phyloP scores from a whole-genome alignment of 169 alveolate species.

The Eimeria acervulina region DNA sequence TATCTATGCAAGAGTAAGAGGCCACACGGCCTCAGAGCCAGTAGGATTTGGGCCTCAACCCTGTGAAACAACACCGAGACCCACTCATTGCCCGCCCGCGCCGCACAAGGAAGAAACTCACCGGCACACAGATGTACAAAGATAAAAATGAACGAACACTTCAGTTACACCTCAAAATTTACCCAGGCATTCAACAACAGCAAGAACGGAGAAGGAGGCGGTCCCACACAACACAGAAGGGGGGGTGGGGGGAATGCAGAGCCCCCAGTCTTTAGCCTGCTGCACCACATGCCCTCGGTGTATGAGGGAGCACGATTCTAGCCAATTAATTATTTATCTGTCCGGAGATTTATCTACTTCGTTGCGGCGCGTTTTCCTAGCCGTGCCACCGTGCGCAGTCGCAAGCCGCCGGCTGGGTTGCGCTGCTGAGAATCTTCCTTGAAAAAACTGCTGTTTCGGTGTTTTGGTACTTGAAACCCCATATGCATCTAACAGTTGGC shows the following conservation, averaged over 20 bases:
- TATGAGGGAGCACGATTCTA: not conserved
- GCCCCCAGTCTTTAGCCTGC: not conserved
- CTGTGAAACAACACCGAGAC: conserved; percentile 32
- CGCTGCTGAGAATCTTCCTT: not conserved
- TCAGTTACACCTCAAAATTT: not conserved
- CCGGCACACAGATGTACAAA: not conserved
- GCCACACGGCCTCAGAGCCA: not conserved
- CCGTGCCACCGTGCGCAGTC: not conserved
- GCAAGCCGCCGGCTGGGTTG: not conserved
- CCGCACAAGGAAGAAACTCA: not conserved
- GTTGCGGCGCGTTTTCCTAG: not conserved
- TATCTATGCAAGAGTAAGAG: not conserved
- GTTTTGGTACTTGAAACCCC: not conserved
- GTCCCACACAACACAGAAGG: not conserved
- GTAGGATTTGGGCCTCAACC: not conserved
- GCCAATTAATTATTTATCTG: not conserved
- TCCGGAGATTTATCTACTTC: not conserved
- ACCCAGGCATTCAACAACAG: conserved; percentile 12
- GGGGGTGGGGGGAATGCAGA: conserved; percentile 33
- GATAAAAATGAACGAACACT: not conserved
- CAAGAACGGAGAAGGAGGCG: not conserved
- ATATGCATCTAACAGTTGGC: not conserved
- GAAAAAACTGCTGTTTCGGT: not conserved
- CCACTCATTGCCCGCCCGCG: conserved; percentile 21
- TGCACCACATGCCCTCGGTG: not conserved